These are phyloP conservation scores for Tricholoma matsutake DNA, from an alignment of 768 basidiomycete genomes.

Conservation along the genomic window DNA sequence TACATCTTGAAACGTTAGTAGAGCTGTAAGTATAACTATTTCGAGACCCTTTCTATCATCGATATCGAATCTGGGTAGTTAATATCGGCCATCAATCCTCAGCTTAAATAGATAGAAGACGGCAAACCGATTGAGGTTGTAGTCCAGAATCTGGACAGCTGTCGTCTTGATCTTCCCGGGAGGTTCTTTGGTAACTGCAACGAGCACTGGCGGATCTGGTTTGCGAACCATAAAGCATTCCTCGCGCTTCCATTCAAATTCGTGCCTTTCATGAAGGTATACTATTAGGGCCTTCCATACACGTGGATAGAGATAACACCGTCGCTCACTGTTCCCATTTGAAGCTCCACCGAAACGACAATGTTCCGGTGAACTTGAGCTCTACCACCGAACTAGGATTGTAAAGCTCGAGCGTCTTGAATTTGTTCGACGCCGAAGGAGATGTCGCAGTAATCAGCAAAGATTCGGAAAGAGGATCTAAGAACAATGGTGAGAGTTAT, in stretches of 20 bases:
- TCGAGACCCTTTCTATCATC: conserved; percentile 84
- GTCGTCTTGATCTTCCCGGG: conserved; percentile 61
- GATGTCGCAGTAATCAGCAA: conserved; percentile 68
- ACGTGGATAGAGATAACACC: not conserved
- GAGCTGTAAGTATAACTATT: conserved; percentile 71
- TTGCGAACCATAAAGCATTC: conserved; percentile 82
- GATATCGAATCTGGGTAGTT: conserved; percentile 67
- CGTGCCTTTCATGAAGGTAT: conserved; percentile 53
- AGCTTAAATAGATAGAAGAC: not conserved
- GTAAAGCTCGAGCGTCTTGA: conserved; percentile 70
- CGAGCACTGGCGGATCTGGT: conserved; percentile 83
- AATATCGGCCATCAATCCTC: not conserved
- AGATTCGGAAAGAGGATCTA: conserved; percentile 72
- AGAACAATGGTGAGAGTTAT: not conserved
- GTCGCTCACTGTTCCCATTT: conserved; percentile 76
- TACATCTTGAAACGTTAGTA: conserved; percentile 74
- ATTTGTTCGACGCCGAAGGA: conserved; percentile 62
- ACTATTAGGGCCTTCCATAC: not conserved
- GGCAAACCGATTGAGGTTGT: conserved; percentile 72
- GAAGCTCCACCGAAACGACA: conserved; percentile 77
- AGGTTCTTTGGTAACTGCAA: conserved; percentile 78
- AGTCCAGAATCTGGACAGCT: conserved; percentile 77
- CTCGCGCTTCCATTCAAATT: conserved; percentile 85
- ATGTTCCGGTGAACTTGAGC: conserved; percentile 68
- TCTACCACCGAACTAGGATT: conserved; percentile 72